Evolutionary conservation across 2,329 filamentous ascomycete genomes (phyloP), one percentile per base, ranked within the genome.

Genomic region (Monosporascus sp.): DNA sequence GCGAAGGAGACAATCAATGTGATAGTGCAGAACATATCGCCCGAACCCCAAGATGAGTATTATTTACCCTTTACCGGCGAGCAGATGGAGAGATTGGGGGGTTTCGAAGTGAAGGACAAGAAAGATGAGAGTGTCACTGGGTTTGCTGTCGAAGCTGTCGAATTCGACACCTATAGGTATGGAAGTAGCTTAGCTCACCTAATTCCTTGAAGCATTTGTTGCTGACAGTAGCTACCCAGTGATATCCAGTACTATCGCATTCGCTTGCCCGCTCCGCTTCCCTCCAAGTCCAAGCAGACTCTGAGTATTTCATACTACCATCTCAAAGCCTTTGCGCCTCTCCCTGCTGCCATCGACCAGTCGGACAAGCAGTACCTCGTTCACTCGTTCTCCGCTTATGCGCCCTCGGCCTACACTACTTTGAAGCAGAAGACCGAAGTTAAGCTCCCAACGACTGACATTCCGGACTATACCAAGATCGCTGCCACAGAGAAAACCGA

Each of bases 351-450:
- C 51, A 93, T 99, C 67, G 76, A 80, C n/a, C 94, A 99, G 71
- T 80, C 84, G 46, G 90, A 91, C 49, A 84, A 87, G 69, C 94
- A 99, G 73, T 97, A 87, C 74, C 84, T 99, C 50, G 79, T 83
- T 52, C 91, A 95, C 76, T 79, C 84, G 52, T 95, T 96, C 76
- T 93, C 89, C 56, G 88, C 89, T 60, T 96, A 96, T 72, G 82
- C 80, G 47, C 87, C 86, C 17, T 95, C 90, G 9, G 86, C 88
- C 56, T 99, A 99, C 75, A 75, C 80, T 18, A 97, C 91, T 15
- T 71, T 82, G 64, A 96, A 96, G 76, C 94, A 99, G 71, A 97
- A 97, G 83, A 97, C 94, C 39, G 96, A 97, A 73, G 74, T 99
- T 73, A 97, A 97, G 77, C 85, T 96, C 62, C 82, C 89, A 47